Percentiles rank a stretch among this genome's conserved stretches.
phyloP scores from a whole-genome alignment of 352 stramenopile genomes.

The Stramenopiles sp. region DNA sequence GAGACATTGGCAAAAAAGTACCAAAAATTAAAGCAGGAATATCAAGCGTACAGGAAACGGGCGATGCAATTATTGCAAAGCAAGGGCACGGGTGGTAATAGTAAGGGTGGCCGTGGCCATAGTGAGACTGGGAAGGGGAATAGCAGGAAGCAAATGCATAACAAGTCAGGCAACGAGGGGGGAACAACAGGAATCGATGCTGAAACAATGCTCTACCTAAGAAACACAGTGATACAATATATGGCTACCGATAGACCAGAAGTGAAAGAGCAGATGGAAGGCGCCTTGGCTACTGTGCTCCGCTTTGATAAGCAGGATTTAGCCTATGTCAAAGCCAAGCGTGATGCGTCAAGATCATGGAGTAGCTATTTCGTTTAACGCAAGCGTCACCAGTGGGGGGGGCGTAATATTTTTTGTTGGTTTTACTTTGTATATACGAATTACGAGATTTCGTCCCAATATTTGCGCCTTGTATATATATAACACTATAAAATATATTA shows the following conservation, averaged over 20 bases:
- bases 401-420: too few relatives aligned
- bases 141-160: not conserved
- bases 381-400: too few relatives aligned
- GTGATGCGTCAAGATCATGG: not conserved
- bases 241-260: conserved; percentile 23
- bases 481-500: too few relatives aligned
- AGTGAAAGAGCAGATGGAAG: conserved; percentile 26
- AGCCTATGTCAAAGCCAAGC: not conserved
- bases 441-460: too few relatives aligned
- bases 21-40: conserved; percentile 27
- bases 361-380: too few relatives aligned
- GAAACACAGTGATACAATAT: conserved; percentile 30
- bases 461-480: too few relatives aligned
- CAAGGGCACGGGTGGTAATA: too few relatives aligned
- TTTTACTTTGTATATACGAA: too few relatives aligned
- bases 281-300: conserved; percentile 26
- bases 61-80: conserved; percentile 26
- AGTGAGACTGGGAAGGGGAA: not conserved
- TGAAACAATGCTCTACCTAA: conserved; percentile 25
- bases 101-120: too few relatives aligned
- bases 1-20: conserved; percentile 24
- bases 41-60: conserved; percentile 26
- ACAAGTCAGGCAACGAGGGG: not conserved
- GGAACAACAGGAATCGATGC: conserved; percentile 8
- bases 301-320: conserved; percentile 22